phyloP scores from a whole-genome alignment of 805 yeast species.

The Yamadazyma laniorum region DNA sequence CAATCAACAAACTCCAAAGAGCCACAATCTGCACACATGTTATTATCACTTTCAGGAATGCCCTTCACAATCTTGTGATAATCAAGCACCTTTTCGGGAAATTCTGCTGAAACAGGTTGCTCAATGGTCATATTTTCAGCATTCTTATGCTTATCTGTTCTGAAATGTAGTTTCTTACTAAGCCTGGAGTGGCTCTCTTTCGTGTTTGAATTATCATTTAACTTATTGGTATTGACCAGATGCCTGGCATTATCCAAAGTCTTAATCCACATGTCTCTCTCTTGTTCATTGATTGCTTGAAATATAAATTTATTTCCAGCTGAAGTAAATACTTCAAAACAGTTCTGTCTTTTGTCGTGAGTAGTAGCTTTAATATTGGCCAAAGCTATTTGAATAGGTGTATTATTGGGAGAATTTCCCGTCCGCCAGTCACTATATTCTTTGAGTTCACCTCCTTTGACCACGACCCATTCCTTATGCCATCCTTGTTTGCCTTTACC shows the following conservation, averaged over 20 bases:
- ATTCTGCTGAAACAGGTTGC: constrained; percentile 27
- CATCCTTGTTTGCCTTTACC: constrained; percentile 68
- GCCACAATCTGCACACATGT: constrained; percentile 78
- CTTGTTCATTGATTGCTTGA: constrained; percentile 71
- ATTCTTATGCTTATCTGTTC: constrained; percentile 15
- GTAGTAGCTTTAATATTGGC: constrained; percentile 56
- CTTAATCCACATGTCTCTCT: constrained; percentile 66
- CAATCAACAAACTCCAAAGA: constrained; percentile 68
- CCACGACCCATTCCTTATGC: constrained; percentile 87
- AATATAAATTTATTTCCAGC: constrained; percentile 62
- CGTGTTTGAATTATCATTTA: constrained; percentile 7
- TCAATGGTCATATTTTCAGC: constrained; percentile 6
- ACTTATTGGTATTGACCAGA: constrained; percentile 10
- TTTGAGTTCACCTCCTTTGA: constrained; percentile 62
- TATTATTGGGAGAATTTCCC: constrained; percentile 57
- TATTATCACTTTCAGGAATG: constrained; percentile 51
- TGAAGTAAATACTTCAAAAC: constrained; percentile 78
- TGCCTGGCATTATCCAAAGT: constrained; percentile 58
- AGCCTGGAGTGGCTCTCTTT: constrained; percentile 8
- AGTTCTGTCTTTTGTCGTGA: constrained; percentile 49
- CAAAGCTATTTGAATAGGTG: constrained; percentile 69
- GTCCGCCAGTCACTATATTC: constrained; percentile 82
- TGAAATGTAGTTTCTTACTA: constrained; percentile 7
- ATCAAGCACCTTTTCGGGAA: constrained; percentile 25
- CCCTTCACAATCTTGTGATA: constrained; percentile 39